Evolutionary conservation across 2,329 filamentous ascomycete species (phyloP).

Genomic region (Cladorrhinum sp.): DNA sequence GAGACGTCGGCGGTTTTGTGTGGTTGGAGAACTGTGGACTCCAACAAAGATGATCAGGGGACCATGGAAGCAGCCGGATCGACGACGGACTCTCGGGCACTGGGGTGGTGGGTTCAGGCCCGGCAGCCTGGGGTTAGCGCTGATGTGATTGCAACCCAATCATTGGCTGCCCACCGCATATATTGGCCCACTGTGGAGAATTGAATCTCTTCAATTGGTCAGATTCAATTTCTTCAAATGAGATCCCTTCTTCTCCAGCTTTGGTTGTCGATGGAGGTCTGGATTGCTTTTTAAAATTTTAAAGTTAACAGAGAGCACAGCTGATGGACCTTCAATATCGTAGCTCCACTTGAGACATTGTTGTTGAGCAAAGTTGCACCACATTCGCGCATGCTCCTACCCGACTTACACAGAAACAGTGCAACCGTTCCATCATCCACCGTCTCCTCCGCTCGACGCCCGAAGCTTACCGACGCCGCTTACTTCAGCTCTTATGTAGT

Average conservation of each 20-base stretch:
- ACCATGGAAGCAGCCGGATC: constrained; percentile 20
- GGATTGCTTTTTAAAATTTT: background rate
- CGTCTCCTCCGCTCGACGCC: background rate
- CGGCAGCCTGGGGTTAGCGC: constrained; percentile 1
- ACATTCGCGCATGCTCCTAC: background rate
- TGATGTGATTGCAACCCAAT: background rate
- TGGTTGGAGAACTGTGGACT: background rate
- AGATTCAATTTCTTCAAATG: background rate
- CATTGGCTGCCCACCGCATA: background rate
- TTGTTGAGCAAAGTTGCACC: background rate
- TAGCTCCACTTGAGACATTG: too few species aligned
- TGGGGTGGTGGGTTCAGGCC: background rate
- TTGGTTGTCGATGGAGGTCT: background rate
- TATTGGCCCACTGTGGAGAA: background rate
- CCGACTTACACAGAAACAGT: background rate
- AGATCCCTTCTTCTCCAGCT: background rate
- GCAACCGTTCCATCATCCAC: background rate
- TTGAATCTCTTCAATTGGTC: background rate
- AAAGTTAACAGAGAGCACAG: too few species aligned
- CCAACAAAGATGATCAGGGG: background rate
- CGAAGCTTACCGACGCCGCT: background rate
- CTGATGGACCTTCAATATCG: too few species aligned
- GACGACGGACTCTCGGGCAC: constrained; percentile 7
- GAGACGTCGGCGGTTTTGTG: background rate
- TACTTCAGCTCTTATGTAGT: background rate